Base-by-base conservation (phyloP, 2,329 filamentous ascomycete genomes). In the Colletotrichum lindemuthianum region DNA sequence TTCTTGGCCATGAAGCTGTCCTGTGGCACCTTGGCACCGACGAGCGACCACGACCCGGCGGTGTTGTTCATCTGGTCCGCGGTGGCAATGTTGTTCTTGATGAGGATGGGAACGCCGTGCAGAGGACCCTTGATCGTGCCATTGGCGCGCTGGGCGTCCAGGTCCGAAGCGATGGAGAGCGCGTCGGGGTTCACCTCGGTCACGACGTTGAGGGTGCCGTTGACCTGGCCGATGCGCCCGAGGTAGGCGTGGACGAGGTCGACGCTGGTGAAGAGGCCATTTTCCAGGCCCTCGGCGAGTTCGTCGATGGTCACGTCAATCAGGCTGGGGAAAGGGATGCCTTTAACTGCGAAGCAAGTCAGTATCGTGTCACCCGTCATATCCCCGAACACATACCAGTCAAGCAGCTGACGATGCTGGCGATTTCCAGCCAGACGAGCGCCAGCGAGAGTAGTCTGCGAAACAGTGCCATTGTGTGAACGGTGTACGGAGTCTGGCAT, bases 41-140 rank as follows among this genome's bases (percentile, higher is more conserved):
- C 70, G 0, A 90, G 77, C 9, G 85, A 81, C 67, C 81, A 87
- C 0, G 87, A 90, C 6, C 88, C 88, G 12, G 86, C 75, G 33
- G 72, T 87, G 59, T 86, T 89, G 71, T 87, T 84, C 84, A 88
- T 87, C 67, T 80, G 72, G 70, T 89, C 87, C 1, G 75, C 72
- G 0, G 88, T 90, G 33, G 84, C 87, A 63, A 89, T 88, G 72
- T 88, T 89, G 74, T 89, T 85, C 75, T 90, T 90, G 75, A 90
- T 81, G 4, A 90, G 75, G 45, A 90, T 83, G 0, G 88, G 88
- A 2, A 90, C 81, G 2, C 88, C 88, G 72, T 90, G 86, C 1
- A 90, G 76, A 0, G 86, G 85, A 0, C 75, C 76, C n/a, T 71
- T 61, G 12, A 73, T 43, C 2, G 59, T 60, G 8, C 73, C 73